These are phyloP conservation scores for Cytospora piceae DNA, from an alignment of 2,329 filamentous ascomycete genomes.

Conservation along the genomic window DNA sequence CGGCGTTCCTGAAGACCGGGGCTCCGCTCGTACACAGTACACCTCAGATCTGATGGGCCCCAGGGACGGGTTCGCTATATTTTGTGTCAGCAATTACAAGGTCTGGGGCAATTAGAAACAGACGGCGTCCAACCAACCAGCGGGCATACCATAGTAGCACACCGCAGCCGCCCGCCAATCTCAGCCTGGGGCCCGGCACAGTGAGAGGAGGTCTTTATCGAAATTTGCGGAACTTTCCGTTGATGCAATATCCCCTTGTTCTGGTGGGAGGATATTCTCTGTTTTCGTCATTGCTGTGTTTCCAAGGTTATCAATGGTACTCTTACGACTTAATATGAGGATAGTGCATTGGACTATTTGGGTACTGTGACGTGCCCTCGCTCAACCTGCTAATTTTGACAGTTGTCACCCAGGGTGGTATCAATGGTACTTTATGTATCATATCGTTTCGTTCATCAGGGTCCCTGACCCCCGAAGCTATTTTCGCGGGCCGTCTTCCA, in stretches of 20 bases:
- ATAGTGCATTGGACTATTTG: too few relatives aligned
- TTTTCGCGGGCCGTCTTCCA: conserved; percentile 1
- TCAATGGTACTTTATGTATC: background rate
- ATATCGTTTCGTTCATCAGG: background rate
- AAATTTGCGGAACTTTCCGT: background rate
- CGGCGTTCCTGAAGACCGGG: background rate
- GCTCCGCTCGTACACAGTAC: conserved; percentile 1
- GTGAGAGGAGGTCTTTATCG: background rate
- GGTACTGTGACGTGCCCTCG: background rate
- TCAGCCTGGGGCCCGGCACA: conserved; percentile 1
- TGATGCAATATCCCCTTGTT: background rate
- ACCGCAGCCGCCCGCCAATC: background rate
- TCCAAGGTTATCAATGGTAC: too few relatives aligned
- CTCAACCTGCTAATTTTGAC: background rate
- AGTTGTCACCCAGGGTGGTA: background rate
- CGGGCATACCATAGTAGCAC: background rate
- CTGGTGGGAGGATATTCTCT: background rate
- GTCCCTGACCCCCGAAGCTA: background rate
- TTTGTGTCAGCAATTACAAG: conserved; percentile 3
- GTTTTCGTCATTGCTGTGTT: too few relatives aligned
- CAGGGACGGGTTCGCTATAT: background rate
- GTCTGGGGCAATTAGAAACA: background rate
- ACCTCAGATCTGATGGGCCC: background rate
- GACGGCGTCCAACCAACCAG: background rate
- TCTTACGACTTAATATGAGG: too few relatives aligned